phyloP scores from a whole-genome alignment of 192 early-diverging fungal genomes.

The Linnemannia schmuckeri region DNA sequence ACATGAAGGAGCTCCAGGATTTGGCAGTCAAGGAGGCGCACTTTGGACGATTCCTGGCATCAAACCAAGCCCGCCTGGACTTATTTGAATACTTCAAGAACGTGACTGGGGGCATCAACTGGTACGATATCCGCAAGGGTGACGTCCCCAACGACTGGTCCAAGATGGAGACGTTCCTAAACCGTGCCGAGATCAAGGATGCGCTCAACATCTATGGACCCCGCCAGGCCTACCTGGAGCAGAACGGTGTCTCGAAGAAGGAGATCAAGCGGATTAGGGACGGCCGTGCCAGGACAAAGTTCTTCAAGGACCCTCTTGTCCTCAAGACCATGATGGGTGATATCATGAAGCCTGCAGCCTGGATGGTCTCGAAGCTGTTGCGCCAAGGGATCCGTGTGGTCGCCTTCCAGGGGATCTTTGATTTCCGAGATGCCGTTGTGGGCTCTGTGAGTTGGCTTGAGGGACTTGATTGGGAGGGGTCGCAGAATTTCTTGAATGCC shows the following conservation, averaged over 20 bases:
- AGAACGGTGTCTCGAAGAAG: conserved; percentile 2
- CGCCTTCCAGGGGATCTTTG: conserved; percentile 85
- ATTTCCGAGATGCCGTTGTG: conserved; percentile 83
- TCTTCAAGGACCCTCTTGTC: conserved; percentile 31
- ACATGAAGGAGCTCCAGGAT: conserved; percentile 55
- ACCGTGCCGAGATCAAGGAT: conserved; percentile 62
- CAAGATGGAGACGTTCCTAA: conserved; percentile 72
- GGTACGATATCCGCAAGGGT: conserved; percentile 82
- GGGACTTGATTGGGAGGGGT: conserved; percentile 61
- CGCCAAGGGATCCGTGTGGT: conserved; percentile 66
- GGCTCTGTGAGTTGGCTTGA: conserved; percentile 80
- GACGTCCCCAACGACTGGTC: conserved; percentile 72
- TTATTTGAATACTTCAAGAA: conserved; percentile 79
- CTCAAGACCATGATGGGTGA: conserved; percentile 58
- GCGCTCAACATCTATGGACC: conserved; percentile 73
- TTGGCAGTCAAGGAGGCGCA: conserved; percentile 59
- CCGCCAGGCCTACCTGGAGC: conserved; percentile 53
- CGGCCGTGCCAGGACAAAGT: conserved; percentile 21
- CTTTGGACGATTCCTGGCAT: conserved; percentile 64
- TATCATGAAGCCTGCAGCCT: conserved; percentile 74
- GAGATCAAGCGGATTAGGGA: conserved; percentile 39
- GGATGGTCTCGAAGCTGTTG: conserved; percentile 69
- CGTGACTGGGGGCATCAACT: conserved; percentile 78
- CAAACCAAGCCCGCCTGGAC: conserved; percentile 59
- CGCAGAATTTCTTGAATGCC: conserved; percentile 62